These are phyloP conservation scores for Zangia roseola DNA, from an alignment of 768 basidiomycete genomes.

Conservation along the genomic window DNA sequence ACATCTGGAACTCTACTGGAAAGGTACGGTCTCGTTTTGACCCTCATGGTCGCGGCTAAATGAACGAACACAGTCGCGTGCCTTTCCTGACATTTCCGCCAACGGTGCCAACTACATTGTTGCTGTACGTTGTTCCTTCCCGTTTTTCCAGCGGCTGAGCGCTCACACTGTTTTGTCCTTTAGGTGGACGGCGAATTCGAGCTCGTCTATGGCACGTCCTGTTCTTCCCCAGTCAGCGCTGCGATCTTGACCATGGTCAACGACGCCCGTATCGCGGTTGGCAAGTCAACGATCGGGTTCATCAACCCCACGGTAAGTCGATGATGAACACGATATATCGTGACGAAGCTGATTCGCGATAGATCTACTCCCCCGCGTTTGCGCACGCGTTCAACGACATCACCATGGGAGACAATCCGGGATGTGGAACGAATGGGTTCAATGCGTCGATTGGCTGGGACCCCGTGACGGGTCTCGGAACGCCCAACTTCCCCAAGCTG, in stretches of 20 bases:
- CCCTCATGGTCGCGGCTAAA: constrained; percentile 28
- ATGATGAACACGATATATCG: background rate
- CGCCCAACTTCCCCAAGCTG: constrained; percentile 50
- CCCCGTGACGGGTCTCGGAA: constrained; percentile 38
- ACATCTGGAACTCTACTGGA: constrained; percentile 29
- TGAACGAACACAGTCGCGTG: constrained; percentile 32
- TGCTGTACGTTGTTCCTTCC: constrained; percentile 8
- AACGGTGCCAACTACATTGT: constrained; percentile 35
- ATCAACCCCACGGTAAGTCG: constrained; percentile 45
- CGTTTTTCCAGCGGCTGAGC: background rate
- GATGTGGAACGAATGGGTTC: constrained; percentile 29
- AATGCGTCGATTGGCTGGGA: constrained; percentile 26
- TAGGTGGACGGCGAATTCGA: constrained; percentile 21
- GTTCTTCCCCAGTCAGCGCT: constrained; percentile 28
- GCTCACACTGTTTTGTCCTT: background rate
- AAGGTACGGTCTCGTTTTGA: constrained; percentile 9
- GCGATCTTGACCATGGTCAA: constrained; percentile 36
- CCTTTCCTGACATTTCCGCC: constrained; percentile 37
- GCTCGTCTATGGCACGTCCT: constrained; percentile 30
- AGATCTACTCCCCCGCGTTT: constrained; percentile 22
- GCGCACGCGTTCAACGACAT: constrained; percentile 20
- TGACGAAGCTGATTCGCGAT: background rate
- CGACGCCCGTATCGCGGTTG: constrained; percentile 31
- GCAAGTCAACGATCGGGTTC: constrained; percentile 35
- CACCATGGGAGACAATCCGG: constrained; percentile 22